Evolutionary conservation across 805 yeast genomes (phyloP).

Genomic region (Teunomyces kruisii): DNA sequence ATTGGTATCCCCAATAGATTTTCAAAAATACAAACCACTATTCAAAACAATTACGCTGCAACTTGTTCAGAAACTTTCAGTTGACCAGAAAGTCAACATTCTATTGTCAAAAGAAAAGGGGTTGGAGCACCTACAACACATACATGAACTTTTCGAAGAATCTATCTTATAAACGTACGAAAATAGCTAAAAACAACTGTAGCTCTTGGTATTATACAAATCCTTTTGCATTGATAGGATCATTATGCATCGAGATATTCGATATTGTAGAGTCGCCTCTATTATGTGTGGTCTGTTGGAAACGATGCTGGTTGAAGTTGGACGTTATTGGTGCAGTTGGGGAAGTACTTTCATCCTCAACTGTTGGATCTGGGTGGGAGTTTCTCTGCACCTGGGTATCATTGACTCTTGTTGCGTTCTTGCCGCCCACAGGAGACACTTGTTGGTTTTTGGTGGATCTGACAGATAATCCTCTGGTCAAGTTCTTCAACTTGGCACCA

Average conservation of each 20-base stretch:
- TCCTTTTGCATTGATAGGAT: constrained; percentile 27
- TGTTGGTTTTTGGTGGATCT: constrained; percentile 15
- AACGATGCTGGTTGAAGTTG: constrained; percentile 8
- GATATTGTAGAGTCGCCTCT: constrained; percentile 25
- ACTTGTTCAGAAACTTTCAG: background rate
- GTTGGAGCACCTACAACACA: background rate
- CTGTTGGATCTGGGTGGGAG: background rate
- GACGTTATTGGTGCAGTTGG: constrained; percentile 10
- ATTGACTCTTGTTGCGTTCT: constrained; percentile 22
- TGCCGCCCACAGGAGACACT: constrained; percentile 2
- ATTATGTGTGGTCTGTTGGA: constrained; percentile 15
- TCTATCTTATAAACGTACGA: background rate
- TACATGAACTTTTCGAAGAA: background rate
- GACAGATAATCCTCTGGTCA: constrained; percentile 44
- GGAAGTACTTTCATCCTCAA: constrained; percentile 12
- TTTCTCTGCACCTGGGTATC: constrained; percentile 17
- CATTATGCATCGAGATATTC: constrained; percentile 16
- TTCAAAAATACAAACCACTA: constrained; percentile 1
- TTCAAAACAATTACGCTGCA: background rate
- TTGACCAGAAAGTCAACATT: background rate
- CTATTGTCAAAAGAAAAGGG: background rate
- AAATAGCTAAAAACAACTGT: constrained; percentile 1
- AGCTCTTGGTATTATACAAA: constrained; percentile 16
- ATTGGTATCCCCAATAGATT: constrained; percentile 9
- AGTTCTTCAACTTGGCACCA: constrained; percentile 44